Evolutionary conservation across 306 rosid genomes (phyloP), one percentile per base, ranked within the genome.

Genomic region (Trichosanthes cucumerina): DNA sequence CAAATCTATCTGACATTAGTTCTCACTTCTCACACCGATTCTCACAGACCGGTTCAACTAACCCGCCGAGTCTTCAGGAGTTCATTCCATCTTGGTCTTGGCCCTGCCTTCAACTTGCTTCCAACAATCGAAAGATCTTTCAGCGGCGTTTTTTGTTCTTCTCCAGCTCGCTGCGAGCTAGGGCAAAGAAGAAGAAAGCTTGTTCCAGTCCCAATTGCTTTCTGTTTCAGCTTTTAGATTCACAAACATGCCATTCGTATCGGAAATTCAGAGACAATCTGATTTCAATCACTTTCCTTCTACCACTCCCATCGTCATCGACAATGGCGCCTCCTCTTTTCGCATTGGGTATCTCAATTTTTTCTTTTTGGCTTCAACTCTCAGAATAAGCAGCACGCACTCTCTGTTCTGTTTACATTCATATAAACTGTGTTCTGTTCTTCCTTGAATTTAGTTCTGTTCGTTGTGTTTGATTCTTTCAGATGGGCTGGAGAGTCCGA

Each of bases 401-500:
- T 76, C 21, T 5, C 26, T 19, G 46, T 78, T 26, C 1, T 78
- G 13, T 31, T 78, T 41, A 78, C 68, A 0, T 43, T 62, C 9
- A 4, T 19, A 19, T 10, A 62, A 13, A 11, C 26, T 18, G 47
- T 62, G 39, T 77, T 78, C 18, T 26, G 52, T 28, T 52, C 21
- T 50, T 76, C 64, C 23, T 31, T 16, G 23, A 16, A 46, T 24
- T 76, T 38, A n/a, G 1, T 12, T 50, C 15, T 74, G 31, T 52
- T 57, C 11, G 57, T 74, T 43, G 0, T 2, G 41, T 62, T 14
- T 46, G 15, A 57, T 14, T 66, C 80, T 83, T 39, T 76, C 84
- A 92, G 99, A 34, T 92, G 99, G 99, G 98, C 97, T 0, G 97
- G 99, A 41, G 99, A 92, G 89, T 56, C 88, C 68, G 89, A 95